A percentile compares a stretch with the other conserved stretches of the same genome.
These are phyloP conservation scores for Aspergillus sp. DNA, from an alignment of 2,329 filamentous ascomycete species.

Conservation along the genomic window DNA sequence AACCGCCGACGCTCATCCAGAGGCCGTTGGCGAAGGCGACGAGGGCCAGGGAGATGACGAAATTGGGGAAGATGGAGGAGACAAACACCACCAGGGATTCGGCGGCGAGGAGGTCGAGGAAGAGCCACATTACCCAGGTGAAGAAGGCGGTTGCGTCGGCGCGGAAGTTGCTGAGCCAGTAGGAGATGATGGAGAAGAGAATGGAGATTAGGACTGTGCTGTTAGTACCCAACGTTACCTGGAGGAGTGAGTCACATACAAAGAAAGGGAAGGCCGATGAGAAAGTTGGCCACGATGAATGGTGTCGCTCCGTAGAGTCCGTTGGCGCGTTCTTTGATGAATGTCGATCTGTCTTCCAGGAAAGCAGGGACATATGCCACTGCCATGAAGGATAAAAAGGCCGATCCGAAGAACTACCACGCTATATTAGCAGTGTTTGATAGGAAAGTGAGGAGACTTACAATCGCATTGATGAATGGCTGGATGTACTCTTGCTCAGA, in stretches of 20 bases:
- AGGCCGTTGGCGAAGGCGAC: slow-evolving; percentile 83
- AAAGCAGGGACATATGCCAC: slow-evolving; percentile 82
- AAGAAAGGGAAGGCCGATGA: slow-evolving; percentile 76
- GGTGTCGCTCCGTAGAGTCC: slow-evolving; percentile 71
- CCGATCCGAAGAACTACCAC: slow-evolving; percentile 60
- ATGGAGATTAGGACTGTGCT: slow-evolving; percentile 62
- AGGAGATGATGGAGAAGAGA: slow-evolving; percentile 69
- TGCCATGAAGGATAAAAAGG: slow-evolving; percentile 77
- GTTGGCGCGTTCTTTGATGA: slow-evolving; percentile 73
- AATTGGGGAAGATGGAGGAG: slow-evolving; percentile 67
- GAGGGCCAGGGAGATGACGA: slow-evolving; percentile 72
- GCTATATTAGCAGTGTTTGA: background rate
- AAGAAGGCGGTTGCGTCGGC: slow-evolving; percentile 64
- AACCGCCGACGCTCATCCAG: slow-evolving; percentile 84
- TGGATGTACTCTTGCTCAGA: slow-evolving; percentile 69
- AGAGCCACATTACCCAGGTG: slow-evolving; percentile 77
- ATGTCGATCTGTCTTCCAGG: slow-evolving; percentile 70
- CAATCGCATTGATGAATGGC: slow-evolving; percentile 75
- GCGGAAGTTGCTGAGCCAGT: slow-evolving; percentile 76
- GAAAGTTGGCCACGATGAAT: slow-evolving; percentile 73
- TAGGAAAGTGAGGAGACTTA: slow-evolving; percentile 23
- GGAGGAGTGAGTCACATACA: slow-evolving; percentile 38
- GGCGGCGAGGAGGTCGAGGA: slow-evolving; percentile 76
- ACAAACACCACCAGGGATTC: slow-evolving; percentile 78
- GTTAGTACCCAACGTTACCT: slow-evolving; percentile 5